Conservation (phyloP, 768 basidiomycete species). For the Mycena alexandri region DNA sequence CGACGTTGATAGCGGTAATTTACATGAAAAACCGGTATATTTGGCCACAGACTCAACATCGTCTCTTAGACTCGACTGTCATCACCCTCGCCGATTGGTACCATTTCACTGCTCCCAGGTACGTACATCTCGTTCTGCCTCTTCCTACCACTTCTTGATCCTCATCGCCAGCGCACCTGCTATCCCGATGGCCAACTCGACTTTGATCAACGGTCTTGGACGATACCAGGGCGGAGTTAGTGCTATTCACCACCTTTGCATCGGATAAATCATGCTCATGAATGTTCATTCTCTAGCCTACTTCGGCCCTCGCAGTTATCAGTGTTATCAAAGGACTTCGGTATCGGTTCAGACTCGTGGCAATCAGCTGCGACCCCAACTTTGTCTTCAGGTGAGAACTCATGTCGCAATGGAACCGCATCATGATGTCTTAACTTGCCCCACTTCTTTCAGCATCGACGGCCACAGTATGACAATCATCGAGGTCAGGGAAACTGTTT, state of each 20-base stretch:
- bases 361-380: constrained; percentile 60
- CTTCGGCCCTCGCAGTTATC: constrained; percentile 52
- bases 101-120: constrained; percentile 16
- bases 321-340: constrained; percentile 52
- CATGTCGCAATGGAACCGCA: background rate
- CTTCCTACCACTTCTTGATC: constrained; percentile 37
- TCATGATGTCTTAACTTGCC: background rate
- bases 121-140: constrained; percentile 41
- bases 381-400: constrained; percentile 50
- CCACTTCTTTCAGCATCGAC: constrained; percentile 57
- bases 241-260: background rate
- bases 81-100: constrained; percentile 63
- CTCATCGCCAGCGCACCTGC: constrained; percentile 36
- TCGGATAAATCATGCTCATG: background rate
- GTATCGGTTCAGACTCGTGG: constrained; percentile 64
- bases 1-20: constrained; percentile 61
- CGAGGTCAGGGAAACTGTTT: constrained; percentile 8
- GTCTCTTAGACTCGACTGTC: constrained; percentile 53
- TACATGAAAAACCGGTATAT: no score
- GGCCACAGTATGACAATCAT: constrained; percentile 51
- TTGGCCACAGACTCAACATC: background rate
- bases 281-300: constrained; percentile 36
- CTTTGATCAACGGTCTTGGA: constrained; percentile 60
- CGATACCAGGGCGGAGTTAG: constrained; percentile 52
- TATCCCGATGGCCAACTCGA: constrained; percentile 43